Evolutionary conservation across 2,329 filamentous ascomycete genomes (phyloP), one percentile per base, ranked within the genome.

Genomic region (Diplocarpon rosae): DNA sequence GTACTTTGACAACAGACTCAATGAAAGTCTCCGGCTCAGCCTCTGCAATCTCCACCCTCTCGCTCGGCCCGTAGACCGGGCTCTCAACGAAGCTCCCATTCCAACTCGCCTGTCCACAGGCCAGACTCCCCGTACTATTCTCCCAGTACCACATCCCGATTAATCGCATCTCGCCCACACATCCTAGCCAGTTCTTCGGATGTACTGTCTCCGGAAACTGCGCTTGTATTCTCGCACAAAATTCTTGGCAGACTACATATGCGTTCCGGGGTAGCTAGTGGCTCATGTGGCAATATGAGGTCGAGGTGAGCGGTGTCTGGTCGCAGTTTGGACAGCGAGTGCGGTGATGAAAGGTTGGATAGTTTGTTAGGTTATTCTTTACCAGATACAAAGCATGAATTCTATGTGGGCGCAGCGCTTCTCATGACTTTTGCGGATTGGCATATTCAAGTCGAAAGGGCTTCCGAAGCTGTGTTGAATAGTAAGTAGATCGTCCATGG

Each of bases 111-210:
- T 17, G 17, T 17, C 39, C 39, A 16, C 39, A 42, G 4, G 28
- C 17, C 5, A 42, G 24, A 14, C 39, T 42, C 6, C 31, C 39
- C 27, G 32, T 35, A 24, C 35, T 42, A 14, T 29, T 31, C 32
- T 42, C 39, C 32, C 24, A 35, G 16, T 42, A 42, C 39, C 39
- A 42, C 39, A 28, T 29, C 31, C 35, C 39, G 24, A 42, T 42
- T 15, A 36, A 31, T 17, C 27, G 34, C 31, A 42, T 27, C 32
- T 42, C 31, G 11, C 39, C 39, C 12, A 42, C 5, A 14, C 15
- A 42, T 31, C 35, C 39, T 4, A 29, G 13, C 40, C 40, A 43
- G 12, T 43, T 24, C 28, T 24, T 15, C 33, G 15, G n/a, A 7
- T 30, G 15, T 33, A 43, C 16, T 17, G 37, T 17, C 33, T 37